Base-by-base conservation (phyloP, 257 asterid species). In the Solanum paucissectum region DNA sequence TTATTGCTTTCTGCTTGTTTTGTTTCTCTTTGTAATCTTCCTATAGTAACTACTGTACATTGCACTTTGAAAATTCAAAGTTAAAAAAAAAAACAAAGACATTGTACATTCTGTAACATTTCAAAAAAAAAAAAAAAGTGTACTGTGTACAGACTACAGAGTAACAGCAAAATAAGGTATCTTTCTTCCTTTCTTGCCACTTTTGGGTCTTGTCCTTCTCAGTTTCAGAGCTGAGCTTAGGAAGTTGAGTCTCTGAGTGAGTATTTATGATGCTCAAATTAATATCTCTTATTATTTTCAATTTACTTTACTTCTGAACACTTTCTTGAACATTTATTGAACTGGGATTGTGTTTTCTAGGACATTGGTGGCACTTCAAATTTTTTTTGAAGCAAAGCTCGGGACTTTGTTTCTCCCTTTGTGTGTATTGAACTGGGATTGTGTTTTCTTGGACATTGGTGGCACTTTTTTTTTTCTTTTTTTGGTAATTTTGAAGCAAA, bases 321-420 rank as follows among this genome's bases (percentile, higher is more conserved):
- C 64, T 84, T 87, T 66, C 76, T 76, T 49, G 33, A 88, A 71
- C 86, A 36, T 89, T 87, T 86, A 2, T 83, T 89, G 83, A 77
- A 69, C 89, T 86, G 86, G 90, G 88, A 55, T 89, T 82, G 87
- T 79, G 89, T 87, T 86, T 64, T 89, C 86, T 84, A 86, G 85
- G 91, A 58, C 86, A 76, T 85, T 88, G 49, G 34, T 34, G 23
- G 62, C 1, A 6, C 23, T 52, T 52, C 4, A 73, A 69, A 2
- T 4, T 4, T 14, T 16, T 36, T 46, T 46, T 46, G 58, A 37
- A 76, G 58, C 5, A 21, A 74, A 74, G 83, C 0, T 74, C 10
- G 9, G 32, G 5, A 37, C 44, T 74, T 74, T 74, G 5, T 5
- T 36, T 21, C 29, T 20, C 9, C 46, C 46, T 20, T 71, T 73